phyloP scores from a whole-genome alignment of 169 alveolate species.

The Theileria luwenshuni region DNA sequence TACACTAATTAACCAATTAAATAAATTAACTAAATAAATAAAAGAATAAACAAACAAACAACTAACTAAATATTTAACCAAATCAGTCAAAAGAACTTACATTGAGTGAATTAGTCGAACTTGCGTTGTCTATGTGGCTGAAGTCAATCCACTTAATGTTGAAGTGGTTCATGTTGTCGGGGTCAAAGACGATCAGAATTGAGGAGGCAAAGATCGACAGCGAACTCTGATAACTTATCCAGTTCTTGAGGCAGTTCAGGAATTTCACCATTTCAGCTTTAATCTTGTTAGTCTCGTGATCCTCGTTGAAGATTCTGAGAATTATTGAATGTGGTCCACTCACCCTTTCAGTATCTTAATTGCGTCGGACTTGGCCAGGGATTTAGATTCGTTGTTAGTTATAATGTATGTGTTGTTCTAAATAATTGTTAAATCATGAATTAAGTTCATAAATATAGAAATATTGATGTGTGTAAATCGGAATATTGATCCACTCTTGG shows the following conservation, averaged over 20 bases:
- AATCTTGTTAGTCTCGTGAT: conserved; percentile 7
- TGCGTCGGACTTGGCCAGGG: conserved; percentile 35
- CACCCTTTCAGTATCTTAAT: conserved; percentile 29
- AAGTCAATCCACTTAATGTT: conserved; percentile 65
- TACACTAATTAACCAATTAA: no score
- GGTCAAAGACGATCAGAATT: conserved; percentile 54
- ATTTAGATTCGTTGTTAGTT: conserved; percentile 49
- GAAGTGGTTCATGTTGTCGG: conserved; percentile 12
- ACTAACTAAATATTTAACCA: no score
- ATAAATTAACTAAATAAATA: no score
- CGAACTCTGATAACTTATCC: conserved; percentile 56
- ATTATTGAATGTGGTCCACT: not conserved
- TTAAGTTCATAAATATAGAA: not conserved
- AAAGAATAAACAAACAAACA: not conserved
- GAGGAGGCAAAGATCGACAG: conserved; percentile 64
- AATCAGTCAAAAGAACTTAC: no score
- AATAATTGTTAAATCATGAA: not conserved
- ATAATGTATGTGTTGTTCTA: conserved; percentile 32
- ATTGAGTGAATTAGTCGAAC: conserved; percentile 14
- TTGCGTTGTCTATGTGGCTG: conserved; percentile 56
- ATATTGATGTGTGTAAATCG: conserved; percentile 1
- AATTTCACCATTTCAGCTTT: conserved; percentile 21
- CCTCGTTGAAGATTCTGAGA: conserved; percentile 13
- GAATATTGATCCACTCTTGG: no score
- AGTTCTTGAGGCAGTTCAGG: conserved; percentile 15